A percentile compares a stretch with the other conserved stretches of the same genome.
These are phyloP conservation scores for Monosporascus sp. DNA, from an alignment of 2,329 filamentous ascomycete genomes.

Conservation along the genomic window DNA sequence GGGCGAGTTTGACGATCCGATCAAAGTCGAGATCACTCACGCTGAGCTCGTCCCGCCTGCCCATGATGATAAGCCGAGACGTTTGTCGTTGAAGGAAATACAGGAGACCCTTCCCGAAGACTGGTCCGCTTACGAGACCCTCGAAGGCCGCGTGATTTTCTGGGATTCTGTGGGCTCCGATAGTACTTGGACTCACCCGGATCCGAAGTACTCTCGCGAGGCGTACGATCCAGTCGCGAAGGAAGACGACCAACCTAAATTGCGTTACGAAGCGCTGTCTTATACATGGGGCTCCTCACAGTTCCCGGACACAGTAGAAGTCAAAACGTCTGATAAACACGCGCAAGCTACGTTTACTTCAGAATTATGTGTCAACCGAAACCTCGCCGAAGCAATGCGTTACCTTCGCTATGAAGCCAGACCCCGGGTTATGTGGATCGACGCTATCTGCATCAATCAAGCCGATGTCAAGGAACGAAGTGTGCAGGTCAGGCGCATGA, in stretches of 20 bases:
- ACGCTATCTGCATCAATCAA: conserved; percentile 8
- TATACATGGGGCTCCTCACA: conserved; percentile 11
- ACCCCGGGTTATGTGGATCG: conserved; percentile 11
- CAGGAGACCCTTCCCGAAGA: conserved; percentile 3
- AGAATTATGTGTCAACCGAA: background rate
- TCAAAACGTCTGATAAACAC: background rate
- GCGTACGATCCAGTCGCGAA: conserved; percentile 3
- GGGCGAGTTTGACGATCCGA: conserved; percentile 9
- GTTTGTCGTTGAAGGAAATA: conserved; percentile 11
- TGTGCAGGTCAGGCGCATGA: conserved; percentile 15
- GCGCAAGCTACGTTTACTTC: background rate
- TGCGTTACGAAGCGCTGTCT: conserved; percentile 13
- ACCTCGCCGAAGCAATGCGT: conserved; percentile 10
- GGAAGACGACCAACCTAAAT: background rate
- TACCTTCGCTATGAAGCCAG: conserved; percentile 9
- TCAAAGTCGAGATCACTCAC: conserved; percentile 12
- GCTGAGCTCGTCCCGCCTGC: conserved; percentile 3
- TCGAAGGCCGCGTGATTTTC: conserved; percentile 13
- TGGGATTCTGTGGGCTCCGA: background rate
- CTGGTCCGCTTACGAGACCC: conserved; percentile 5
- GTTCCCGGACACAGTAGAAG: background rate
- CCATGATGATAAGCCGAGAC: background rate
- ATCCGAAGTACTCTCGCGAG: conserved; percentile 3
- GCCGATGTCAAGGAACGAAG: conserved; percentile 5
- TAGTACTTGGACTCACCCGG: conserved; percentile 11